These are phyloP conservation scores for Epichloe sylvatica DNA, from an alignment of 2,329 filamentous ascomycete genomes.

Conservation along the genomic window DNA sequence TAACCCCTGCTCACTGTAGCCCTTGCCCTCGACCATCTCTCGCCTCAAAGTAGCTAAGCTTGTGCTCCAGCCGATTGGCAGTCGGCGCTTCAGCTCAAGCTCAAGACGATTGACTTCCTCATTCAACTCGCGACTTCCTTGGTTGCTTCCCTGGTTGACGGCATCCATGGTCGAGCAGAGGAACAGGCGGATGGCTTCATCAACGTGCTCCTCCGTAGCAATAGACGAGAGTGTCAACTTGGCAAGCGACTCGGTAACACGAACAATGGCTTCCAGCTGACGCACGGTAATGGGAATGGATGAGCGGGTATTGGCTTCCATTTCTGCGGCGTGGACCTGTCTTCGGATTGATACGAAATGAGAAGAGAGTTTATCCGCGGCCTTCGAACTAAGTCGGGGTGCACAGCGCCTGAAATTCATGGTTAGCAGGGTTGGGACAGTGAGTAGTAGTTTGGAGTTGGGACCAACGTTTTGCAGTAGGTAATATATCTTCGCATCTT, in stretches of 20 bases:
- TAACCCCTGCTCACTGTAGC: slow-evolving; percentile 75
- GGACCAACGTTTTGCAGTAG: slow-evolving; percentile 79
- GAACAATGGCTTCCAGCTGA: slow-evolving; percentile 91
- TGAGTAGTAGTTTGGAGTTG: slow-evolving; percentile 42
- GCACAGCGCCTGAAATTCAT: slow-evolving; percentile 58
- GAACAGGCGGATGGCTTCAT: slow-evolving; percentile 95
- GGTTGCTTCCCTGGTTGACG: slow-evolving; percentile 74
- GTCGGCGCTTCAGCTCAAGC: slow-evolving; percentile 68
- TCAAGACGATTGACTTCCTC: slow-evolving; percentile 81
- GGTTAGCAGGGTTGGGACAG: slow-evolving; percentile 15
- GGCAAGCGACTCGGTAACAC: slow-evolving; percentile 89
- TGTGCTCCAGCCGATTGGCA: slow-evolving; percentile 93
- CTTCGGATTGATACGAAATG: slow-evolving; percentile 94
- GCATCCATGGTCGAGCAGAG: slow-evolving; percentile 96
- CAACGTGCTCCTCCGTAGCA: slow-evolving; percentile 81
- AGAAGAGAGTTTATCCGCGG: slow-evolving; percentile 87
- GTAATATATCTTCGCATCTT: slow-evolving; percentile 97
- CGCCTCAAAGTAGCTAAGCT: slow-evolving; percentile 72
- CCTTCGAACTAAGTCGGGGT: slow-evolving; percentile 76
- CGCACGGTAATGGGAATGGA: slow-evolving; percentile 96
- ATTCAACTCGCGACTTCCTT: slow-evolving; percentile 76
- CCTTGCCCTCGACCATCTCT: slow-evolving; percentile 85
- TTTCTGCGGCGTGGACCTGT: slow-evolving; percentile 82
- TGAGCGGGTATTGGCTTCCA: slow-evolving; percentile 78
- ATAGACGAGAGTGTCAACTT: slow-evolving; percentile 78